Evolutionary conservation across 2,329 filamentous ascomycete genomes (phyloP), one percentile per base, ranked within the genome.

Genomic region (Sclerotinia trifoliorum): DNA sequence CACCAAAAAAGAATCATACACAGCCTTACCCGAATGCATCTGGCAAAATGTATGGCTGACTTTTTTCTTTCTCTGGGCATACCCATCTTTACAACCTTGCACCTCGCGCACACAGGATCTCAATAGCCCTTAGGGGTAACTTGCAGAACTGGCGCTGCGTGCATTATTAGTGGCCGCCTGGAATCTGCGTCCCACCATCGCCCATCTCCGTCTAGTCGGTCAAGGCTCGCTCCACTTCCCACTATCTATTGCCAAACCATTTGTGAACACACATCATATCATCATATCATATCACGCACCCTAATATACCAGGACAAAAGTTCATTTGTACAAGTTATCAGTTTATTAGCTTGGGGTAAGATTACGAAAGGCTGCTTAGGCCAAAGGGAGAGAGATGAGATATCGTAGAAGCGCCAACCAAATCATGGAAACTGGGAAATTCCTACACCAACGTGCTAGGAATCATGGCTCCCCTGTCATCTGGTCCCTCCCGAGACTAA

Each of bases 1-100:
- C 57, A 56, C 65, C 21, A 66, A 65, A 57, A 57, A 67, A 39
- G 21, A 26, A 68, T 51, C 60, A 51, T 62, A 62, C 66, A 68
- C 60, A 68, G 66, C 66, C 66, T 68, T 68, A 68, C 66, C 66
- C 66, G 66, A 64, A 65, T 65, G 42, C 51, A 65, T 68, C 66
- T 65, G 60, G 51, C 66, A 67, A 63, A 49, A 56, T 65, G 66
- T 68, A 55, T 64, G 66, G 66, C 66, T 55, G 44, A 49, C 26
- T 61, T 61, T 49, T 49, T 32, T 15, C 51, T 32, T 51, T 62
- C 15, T n/a, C 46, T 62, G 60, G 60, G 46, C 60, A 51, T 39
- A 42, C 29, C 46, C 60, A 62, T 62, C 60, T 51, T 42, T 24
- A 32, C 44, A 49, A 61, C 58, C 44, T 32, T 61, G 58, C 60